A percentile compares a stretch with the other conserved stretches of the same genome.
Conservation (phyloP, 768 basidiomycete species). For the Naematelia aurantialba region DNA sequence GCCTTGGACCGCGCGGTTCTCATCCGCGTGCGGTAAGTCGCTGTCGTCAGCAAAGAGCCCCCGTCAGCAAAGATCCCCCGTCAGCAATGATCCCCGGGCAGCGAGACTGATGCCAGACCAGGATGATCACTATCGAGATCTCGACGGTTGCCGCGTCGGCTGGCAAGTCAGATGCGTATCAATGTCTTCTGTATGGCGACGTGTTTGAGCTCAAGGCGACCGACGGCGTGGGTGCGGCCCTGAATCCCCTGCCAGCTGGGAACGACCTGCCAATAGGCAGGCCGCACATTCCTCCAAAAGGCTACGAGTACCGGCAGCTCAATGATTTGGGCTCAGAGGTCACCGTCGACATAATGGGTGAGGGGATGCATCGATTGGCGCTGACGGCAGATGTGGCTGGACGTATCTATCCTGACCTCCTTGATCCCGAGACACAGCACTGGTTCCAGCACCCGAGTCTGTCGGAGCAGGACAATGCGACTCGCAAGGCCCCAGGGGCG, state of each 20-base stretch:
- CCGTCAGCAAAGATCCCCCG: too few relatives aligned
- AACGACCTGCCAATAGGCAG: neutral
- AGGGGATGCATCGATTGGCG: neutral
- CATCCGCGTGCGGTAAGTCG: constrained; percentile 36
- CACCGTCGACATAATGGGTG: constrained; percentile 40
- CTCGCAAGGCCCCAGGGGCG: constrained; percentile 16
- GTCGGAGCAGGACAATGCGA: constrained; percentile 9
- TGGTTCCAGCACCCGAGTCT: constrained; percentile 20
- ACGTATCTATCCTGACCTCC: constrained; percentile 34
- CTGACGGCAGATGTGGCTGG: constrained; percentile 38
- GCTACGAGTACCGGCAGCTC: constrained; percentile 30
- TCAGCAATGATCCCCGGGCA: too few relatives aligned
- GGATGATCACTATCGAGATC: constrained; percentile 30
- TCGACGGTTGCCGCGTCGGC: constrained; percentile 2
- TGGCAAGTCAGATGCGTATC: constrained; percentile 14
- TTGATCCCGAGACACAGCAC: constrained; percentile 21
- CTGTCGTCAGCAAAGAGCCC: too few relatives aligned
- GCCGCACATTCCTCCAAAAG: constrained; percentile 18
- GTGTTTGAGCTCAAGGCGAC: constrained; percentile 30
- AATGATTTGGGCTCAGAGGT: constrained; percentile 35
- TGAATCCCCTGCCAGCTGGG: neutral
- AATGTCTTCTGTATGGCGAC: constrained; percentile 38
- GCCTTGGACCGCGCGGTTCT: constrained; percentile 29
- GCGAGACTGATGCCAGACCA: neutral
- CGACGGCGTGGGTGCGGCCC: neutral